phyloP scores from a whole-genome alignment of 2,329 filamentous ascomycete species.

The Calonectria montana region DNA sequence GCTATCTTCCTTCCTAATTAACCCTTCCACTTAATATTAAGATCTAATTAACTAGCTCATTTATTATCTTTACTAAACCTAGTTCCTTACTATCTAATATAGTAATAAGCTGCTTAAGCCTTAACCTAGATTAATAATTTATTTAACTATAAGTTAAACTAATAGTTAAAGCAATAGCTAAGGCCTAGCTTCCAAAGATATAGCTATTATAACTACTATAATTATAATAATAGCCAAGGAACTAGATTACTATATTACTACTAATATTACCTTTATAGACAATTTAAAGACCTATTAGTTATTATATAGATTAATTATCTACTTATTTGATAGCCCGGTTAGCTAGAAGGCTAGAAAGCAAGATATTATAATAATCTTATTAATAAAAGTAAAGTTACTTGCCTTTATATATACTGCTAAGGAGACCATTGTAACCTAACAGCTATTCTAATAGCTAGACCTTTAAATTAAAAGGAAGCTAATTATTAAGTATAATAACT shows the following conservation, averaged over 20 bases:
- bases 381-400: background rate
- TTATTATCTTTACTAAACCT: background rate
- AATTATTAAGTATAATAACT: background rate
- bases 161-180: background rate
- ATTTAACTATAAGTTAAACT: background rate
- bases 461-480: background rate
- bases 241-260: background rate
- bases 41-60: background rate
- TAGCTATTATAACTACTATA: background rate
- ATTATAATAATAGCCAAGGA: background rate
- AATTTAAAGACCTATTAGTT: background rate
- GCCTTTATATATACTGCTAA: constrained; percentile 2
- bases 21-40: background rate
- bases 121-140: background rate
- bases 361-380: background rate
- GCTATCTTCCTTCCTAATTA: background rate
- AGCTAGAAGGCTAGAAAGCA: constrained; percentile 5
- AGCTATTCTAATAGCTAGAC: constrained; percentile 1
- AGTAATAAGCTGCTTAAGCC: background rate
- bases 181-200: background rate
- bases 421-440: background rate
- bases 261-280: background rate
- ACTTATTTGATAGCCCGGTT: background rate
- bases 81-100: background rate
- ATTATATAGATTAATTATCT: background rate